A percentile compares a stretch with the other conserved stretches of the same genome.
phyloP scores from a whole-genome alignment of 2,329 filamentous ascomycete species.

The Didymella pomorum region DNA sequence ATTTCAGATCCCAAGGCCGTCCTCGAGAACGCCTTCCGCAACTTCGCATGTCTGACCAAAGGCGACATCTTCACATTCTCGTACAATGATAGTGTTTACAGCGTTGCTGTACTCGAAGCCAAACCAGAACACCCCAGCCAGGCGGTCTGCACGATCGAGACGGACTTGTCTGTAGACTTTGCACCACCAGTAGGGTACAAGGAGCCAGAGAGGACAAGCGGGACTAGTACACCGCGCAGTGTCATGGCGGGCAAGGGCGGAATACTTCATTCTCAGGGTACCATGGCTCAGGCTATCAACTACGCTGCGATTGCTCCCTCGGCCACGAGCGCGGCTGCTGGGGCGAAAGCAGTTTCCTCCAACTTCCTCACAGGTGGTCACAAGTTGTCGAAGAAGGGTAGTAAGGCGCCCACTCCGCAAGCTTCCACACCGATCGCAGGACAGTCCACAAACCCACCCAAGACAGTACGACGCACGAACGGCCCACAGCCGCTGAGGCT shows the following conservation, averaged over 20 bases:
- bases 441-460: slow-evolving; percentile 53
- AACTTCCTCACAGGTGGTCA: slow-evolving; percentile 85
- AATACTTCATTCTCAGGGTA: slow-evolving; percentile 81
- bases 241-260: slow-evolving; percentile 72
- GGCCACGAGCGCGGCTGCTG: slow-evolving; percentile 69
- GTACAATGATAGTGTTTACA: slow-evolving; percentile 94
- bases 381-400: slow-evolving; percentile 82
- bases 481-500: slow-evolving; percentile 87
- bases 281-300: slow-evolving; percentile 98
- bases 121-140: slow-evolving; percentile 87
- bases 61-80: slow-evolving; percentile 95
- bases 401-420: slow-evolving; percentile 73
- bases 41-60: slow-evolving; percentile 91
- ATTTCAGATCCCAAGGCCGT: slow-evolving; percentile 98
- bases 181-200: slow-evolving; percentile 93
- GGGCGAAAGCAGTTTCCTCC: slow-evolving; percentile 70
- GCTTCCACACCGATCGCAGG: slow-evolving; percentile 69
- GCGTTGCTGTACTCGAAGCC: slow-evolving; percentile 91
- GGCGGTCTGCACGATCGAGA: slow-evolving; percentile 91
- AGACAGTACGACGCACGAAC: slow-evolving; percentile 64
- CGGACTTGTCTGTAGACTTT: slow-evolving; percentile 95
- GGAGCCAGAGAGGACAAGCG: slow-evolving; percentile 79
- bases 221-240: slow-evolving; percentile 86
- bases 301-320: slow-evolving; percentile 88
- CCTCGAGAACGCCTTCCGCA: slow-evolving; percentile 93